Base-by-base conservation (phyloP, 176 grass and related monocot species). In the Cenchrus americanus region DNA sequence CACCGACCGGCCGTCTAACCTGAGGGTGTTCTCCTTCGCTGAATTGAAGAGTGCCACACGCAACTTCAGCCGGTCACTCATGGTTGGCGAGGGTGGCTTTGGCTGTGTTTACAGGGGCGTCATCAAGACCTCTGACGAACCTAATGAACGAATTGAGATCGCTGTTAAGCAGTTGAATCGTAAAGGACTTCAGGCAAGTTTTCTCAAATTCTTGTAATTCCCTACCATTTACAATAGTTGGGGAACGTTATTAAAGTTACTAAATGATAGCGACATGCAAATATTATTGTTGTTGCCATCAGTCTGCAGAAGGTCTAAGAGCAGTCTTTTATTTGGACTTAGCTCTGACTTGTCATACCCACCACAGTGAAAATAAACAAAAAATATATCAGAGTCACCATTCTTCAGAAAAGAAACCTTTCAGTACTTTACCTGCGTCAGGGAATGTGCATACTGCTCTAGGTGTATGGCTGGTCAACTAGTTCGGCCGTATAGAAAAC, bases 61-160 rank as follows among this genome's bases (percentile, higher is more conserved):
- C 70, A 94, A 96, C 58, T 99, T 99, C 82, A 99, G 97, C 77
- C 63, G 91, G 19, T 92, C 93, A 0, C 88, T 99, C 21, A 92
- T 99, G 93, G 88, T 99, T 21, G 97, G 97, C 5, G 97, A 99
- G 92, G 97, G 97, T 50, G 97, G 96, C 23, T 99, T 99, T 64
- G 96, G 96, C 18, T 96, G 87, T 54, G 93, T 99, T 51, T 99
- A 92, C 52, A 77, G 91, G 74, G 96, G 96, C 30, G 63, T 85
- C 58, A 94, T 96, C 47, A 95, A 91, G 82, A 79, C 46, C n/a
- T 76, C 82, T 0, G 91, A 92, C 11, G 89, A 95, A 78, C 83
- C 89, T 4, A 52, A 2, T 61, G 77, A 78, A 62, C 73, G 73
- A 43, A 85, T 85, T 2, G 96, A 99, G 60, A 90, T 99, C 14